Conservation (phyloP, 306 rosid species). For the Lithocarpus polystachyus region DNA sequence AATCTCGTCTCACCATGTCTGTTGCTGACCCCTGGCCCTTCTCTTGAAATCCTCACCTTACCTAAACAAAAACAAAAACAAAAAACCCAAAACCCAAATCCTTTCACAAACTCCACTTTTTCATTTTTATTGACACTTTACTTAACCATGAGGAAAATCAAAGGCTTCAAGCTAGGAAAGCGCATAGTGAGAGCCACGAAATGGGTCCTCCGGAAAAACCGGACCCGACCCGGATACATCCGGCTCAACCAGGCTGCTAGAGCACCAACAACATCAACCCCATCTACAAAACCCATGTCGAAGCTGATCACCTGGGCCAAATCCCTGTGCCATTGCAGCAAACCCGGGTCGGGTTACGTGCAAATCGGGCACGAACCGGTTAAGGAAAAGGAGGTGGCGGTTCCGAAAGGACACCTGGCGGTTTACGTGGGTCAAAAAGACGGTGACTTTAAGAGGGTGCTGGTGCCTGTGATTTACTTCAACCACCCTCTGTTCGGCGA, state of each 20-base stretch:
- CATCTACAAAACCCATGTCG: conserved; percentile 11
- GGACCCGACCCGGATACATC: conserved; percentile 25
- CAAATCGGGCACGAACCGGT: conserved; percentile 40
- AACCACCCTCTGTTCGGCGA: conserved; percentile 83
- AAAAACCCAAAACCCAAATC: neutral
- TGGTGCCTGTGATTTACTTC: conserved; percentile 85
- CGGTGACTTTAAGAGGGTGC: conserved; percentile 67
- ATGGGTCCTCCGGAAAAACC: conserved; percentile 39
- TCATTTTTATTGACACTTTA: neutral
- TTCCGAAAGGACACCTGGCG: conserved; percentile 87
- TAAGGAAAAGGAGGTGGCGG: conserved; percentile 17
- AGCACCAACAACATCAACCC: neutral
- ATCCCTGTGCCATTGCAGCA: conserved; percentile 33
- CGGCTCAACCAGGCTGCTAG: neutral
- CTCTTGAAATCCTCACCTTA: conserved; percentile 24
- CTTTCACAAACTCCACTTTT: neutral
- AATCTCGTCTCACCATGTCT: conserved; percentile 64
- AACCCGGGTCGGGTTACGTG: conserved; percentile 33
- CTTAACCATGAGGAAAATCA: conserved; percentile 37
- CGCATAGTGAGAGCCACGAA: conserved; percentile 40
- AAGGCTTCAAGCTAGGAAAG: conserved; percentile 66
- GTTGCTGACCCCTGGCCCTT: conserved; percentile 75
- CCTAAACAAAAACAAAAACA: neutral
- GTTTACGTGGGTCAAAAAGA: conserved; percentile 82
- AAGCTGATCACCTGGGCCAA: conserved; percentile 64